Evolutionary conservation across 306 rosid genomes (phyloP), one percentile per base, ranked within the genome.

Genomic region (Acmispon strigosus): DNA sequence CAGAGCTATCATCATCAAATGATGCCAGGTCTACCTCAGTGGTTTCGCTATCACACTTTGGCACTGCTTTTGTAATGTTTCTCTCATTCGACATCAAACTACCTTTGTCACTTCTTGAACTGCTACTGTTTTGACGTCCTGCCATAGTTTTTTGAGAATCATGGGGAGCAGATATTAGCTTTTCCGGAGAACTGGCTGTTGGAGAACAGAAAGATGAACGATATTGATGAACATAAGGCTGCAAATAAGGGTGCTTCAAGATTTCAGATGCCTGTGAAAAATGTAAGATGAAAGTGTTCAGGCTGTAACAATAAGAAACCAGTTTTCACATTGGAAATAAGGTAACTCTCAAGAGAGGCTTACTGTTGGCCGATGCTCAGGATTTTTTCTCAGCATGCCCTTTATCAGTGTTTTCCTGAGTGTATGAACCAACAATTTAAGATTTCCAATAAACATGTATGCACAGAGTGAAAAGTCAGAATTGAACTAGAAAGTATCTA

Each of bases 221-320:
- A 66, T 84, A 90, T 24, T 84, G 96, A 37, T 85, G 86, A 59
- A 88, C 91, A 76, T 80, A 90, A 73, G 98, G 87, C 63, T 86
- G 96, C 83, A 92, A 80, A 82, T 90, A 92, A n/a, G 98, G 96
- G 70, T 92, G 96, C 86, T 88, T 92, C 75, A 92, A 78, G 73
- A 90, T 63, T 77, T 92, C 96, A 43, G 96, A 82, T 79, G 98
- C 96, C 98, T 92, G 96, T 45, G 49, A 60, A 83, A 39, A 61
- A 70, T 42, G 69, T 15, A 67, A 62, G 62, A 69, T n/a, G 63
- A 17, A 73, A 59, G 8, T 62, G 47, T 60, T 77, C 70, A 50
- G 70, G 47, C 18, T 66, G 52, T 10, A 58, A 48, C 17, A 48
- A 59, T 15, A 51, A 16, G 56, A 60, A 52, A 77, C 66, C 63